Percentiles rank a stretch among this genome's conserved stretches.
phyloP scores from a whole-genome alignment of 768 basidiomycete genomes.

The Peribolospora baueri region DNA sequence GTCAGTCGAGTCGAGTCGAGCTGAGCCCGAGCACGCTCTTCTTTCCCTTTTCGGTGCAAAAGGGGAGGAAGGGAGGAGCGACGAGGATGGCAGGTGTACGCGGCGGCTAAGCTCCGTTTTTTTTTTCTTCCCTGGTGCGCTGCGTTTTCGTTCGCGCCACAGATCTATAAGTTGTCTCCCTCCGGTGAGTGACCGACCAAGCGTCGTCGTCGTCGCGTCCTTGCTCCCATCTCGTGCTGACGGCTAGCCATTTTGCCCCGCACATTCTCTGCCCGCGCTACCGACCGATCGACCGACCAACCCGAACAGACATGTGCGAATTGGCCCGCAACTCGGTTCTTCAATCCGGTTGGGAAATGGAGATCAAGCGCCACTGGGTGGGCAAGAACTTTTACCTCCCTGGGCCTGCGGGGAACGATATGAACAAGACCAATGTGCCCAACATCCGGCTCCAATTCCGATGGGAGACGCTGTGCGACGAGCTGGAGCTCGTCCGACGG shows the following conservation, averaged over 20 bases:
- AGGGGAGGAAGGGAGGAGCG: too few relatives aligned
- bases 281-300: too few relatives aligned
- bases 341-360: slow-evolving; percentile 97
- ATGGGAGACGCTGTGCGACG: slow-evolving; percentile 67
- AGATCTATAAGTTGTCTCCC: slow-evolving; percentile 89
- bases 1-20: slow-evolving; percentile 23
- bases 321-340: slow-evolving; percentile 92
- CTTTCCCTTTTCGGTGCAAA: too few relatives aligned
- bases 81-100: too few relatives aligned
- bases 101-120: background rate
- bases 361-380: slow-evolving; percentile 78
- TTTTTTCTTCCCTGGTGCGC: background rate
- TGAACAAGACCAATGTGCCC: slow-evolving; percentile 98
- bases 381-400: slow-evolving; percentile 82
- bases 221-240: background rate
- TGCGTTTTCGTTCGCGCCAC: slow-evolving; percentile 3
- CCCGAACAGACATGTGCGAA: slow-evolving; percentile 41
- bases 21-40: too few relatives aligned
- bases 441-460: slow-evolving; percentile 71
- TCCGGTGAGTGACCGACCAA: slow-evolving; percentile 12
- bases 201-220: too few relatives aligned
- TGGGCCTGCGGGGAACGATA: slow-evolving; percentile 82
- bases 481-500: slow-evolving; percentile 28
- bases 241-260: background rate
- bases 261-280: background rate